These are phyloP conservation scores for Saccharomycopsis malanga DNA, from an alignment of 805 yeast genomes.

Conservation along the genomic window DNA sequence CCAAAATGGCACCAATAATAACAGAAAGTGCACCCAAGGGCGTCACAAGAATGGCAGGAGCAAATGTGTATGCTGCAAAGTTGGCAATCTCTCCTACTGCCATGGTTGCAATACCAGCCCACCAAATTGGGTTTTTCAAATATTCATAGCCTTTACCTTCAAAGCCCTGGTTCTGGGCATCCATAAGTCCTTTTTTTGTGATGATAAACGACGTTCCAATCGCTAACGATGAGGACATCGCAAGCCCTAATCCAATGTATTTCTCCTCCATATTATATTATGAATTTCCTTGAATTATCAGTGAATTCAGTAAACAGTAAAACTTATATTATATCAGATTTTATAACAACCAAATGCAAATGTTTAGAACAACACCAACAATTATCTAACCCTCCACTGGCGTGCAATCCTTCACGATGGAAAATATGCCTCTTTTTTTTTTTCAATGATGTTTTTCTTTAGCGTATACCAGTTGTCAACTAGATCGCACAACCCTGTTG, in stretches of 20 bases:
- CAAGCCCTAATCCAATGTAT: conserved; percentile 82
- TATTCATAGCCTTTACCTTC: conserved; percentile 73
- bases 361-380: too few species aligned
- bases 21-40: conserved; percentile 89
- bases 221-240: conserved; percentile 80
- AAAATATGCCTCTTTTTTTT: too few species aligned
- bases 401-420: too few species aligned
- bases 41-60: conserved; percentile 87
- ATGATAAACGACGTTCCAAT: conserved; percentile 86
- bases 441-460: too few species aligned
- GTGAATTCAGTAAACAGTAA: too few species aligned
- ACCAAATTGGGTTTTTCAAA: conserved; percentile 82
- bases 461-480: too few species aligned
- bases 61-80: conserved; percentile 92
- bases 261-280: conserved; percentile 71
- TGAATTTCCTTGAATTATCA: too few species aligned
- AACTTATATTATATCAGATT: too few species aligned
- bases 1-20: conserved; percentile 85
- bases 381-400: too few species aligned
- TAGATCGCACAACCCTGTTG: too few species aligned
- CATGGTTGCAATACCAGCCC: conserved; percentile 89
- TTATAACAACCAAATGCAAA: too few species aligned
- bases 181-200: conserved; percentile 78
- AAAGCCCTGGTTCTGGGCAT: conserved; percentile 58
- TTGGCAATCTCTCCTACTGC: conserved; percentile 88